Conservation (phyloP, 202 grass and related monocot species). For the Setaria italica region DNA sequence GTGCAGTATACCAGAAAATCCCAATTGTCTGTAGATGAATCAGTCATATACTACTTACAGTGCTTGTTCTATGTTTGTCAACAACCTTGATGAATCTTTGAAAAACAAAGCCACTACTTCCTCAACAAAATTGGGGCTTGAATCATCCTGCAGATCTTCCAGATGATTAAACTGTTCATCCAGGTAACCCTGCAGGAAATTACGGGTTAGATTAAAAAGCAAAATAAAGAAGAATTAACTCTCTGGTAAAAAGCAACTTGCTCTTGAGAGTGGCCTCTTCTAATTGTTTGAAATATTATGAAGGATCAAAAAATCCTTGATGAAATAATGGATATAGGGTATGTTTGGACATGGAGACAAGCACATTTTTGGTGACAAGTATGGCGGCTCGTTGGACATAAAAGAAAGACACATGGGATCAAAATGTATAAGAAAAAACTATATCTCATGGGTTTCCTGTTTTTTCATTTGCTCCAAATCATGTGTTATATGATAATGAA, state of each 20-base stretch:
- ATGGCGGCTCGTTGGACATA: not conserved
- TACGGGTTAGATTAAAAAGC: not conserved
- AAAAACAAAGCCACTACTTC: slow-evolving; percentile 77
- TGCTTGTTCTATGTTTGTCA: slow-evolving; percentile 65
- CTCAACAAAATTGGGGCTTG: slow-evolving; percentile 81
- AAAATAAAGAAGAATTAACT: slow-evolving; percentile 22
- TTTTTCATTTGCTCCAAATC: not conserved
- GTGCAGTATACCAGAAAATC: not conserved
- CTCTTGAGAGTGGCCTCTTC: not conserved
- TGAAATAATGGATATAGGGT: not conserved
- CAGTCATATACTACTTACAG: slow-evolving; percentile 53
- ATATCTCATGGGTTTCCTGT: not conserved
- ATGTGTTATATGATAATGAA: not conserved
- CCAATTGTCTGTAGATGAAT: slow-evolving; percentile 3
- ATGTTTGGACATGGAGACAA: not conserved
- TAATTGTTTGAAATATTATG: slow-evolving; percentile 5
- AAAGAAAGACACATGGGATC: not conserved
- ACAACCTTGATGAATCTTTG: slow-evolving; percentile 70
- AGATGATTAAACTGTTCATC: slow-evolving; percentile 80
- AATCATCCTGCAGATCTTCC: slow-evolving; percentile 81
- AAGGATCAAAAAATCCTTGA: not conserved
- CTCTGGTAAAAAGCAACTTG: not conserved
- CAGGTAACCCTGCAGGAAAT: slow-evolving; percentile 63
- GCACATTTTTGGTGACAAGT: not conserved
- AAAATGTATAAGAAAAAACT: not conserved